These are phyloP conservation scores for Fusarium sterilihyphosum DNA, from an alignment of 2,329 filamentous ascomycete genomes.

Conservation along the genomic window DNA sequence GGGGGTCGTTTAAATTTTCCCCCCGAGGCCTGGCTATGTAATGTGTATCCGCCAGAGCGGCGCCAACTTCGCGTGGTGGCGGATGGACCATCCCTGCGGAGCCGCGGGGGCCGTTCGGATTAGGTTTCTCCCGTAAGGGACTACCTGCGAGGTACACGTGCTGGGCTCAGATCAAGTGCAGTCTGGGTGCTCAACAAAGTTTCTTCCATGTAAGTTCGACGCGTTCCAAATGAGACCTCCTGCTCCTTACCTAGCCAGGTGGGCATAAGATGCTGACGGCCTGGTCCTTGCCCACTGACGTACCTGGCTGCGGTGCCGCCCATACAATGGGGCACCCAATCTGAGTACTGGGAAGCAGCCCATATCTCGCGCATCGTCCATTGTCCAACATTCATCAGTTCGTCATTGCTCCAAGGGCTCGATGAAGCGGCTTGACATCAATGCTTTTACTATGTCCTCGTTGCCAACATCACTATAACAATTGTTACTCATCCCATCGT, in stretches of 20 bases:
- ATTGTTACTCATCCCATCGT: slow-evolving; percentile 2
- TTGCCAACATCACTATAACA: background rate
- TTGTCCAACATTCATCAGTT: slow-evolving; percentile 12
- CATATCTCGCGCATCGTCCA: slow-evolving; percentile 31
- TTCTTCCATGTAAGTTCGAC: slow-evolving; percentile 17
- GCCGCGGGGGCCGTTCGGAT: slow-evolving; percentile 26
- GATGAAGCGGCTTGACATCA: slow-evolving; percentile 1
- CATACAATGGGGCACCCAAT: slow-evolving; percentile 37
- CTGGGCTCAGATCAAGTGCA: background rate
- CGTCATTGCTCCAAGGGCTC: slow-evolving; percentile 2
- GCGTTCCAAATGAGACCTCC: background rate
- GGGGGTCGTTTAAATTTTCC: no score
- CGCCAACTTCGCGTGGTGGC: slow-evolving; percentile 41
- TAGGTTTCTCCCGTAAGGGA: slow-evolving; percentile 8
- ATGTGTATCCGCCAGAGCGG: slow-evolving; percentile 38
- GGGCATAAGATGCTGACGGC: slow-evolving; percentile 4
- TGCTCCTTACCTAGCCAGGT: background rate
- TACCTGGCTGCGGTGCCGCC: slow-evolving; percentile 41
- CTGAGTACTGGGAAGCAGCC: slow-evolving; percentile 26
- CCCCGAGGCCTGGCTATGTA: slow-evolving; percentile 24
- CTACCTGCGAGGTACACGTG: slow-evolving; percentile 20
- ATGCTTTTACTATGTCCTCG: background rate
- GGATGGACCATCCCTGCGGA: slow-evolving; percentile 38
- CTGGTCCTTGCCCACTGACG: slow-evolving; percentile 40
- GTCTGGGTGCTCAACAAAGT: background rate